Conservation (phyloP, 768 basidiomycete genomes). For the Tylopilus cervinicoccineus region DNA sequence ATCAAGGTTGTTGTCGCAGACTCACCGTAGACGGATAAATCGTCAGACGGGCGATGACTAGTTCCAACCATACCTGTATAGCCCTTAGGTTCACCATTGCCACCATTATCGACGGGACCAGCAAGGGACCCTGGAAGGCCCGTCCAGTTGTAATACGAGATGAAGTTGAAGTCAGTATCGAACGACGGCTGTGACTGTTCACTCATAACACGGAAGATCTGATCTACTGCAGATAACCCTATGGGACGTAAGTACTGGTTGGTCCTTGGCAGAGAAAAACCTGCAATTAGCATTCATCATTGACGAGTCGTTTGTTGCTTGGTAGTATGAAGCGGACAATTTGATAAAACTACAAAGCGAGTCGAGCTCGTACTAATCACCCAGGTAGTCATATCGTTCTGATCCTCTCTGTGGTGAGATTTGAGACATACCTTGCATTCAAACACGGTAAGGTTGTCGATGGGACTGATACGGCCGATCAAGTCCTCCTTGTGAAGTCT, state of each 20-base stretch:
- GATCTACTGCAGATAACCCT: slow-evolving; percentile 67
- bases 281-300: slow-evolving; percentile 70
- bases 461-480: slow-evolving; percentile 41
- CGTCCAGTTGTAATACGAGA: slow-evolving; percentile 83
- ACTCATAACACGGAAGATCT: slow-evolving; percentile 71
- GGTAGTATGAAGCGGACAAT: slow-evolving; percentile 67
- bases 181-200: slow-evolving; percentile 74
- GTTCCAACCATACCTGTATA: slow-evolving; percentile 75
- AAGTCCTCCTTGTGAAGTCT: neutral
- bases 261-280: slow-evolving; percentile 16
- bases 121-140: slow-evolving; percentile 57
- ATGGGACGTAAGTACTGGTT: neutral
- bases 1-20: neutral
- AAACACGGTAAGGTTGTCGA: slow-evolving; percentile 67
- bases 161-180: slow-evolving; percentile 65
- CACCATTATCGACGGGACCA: slow-evolving; percentile 60
- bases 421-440: slow-evolving; percentile 65
- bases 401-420: neutral
- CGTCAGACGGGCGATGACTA: slow-evolving; percentile 74
- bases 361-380: slow-evolving; percentile 67
- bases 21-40: slow-evolving; percentile 62
- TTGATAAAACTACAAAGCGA: slow-evolving; percentile 78
- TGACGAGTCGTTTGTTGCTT: slow-evolving; percentile 65
- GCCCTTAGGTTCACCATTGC: slow-evolving; percentile 73
- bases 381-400: neutral